Evolutionary conservation across 2,329 filamentous ascomycete species (phyloP), one percentile per base, ranked within the genome.

Genomic region (Graphilbum sp.): DNA sequence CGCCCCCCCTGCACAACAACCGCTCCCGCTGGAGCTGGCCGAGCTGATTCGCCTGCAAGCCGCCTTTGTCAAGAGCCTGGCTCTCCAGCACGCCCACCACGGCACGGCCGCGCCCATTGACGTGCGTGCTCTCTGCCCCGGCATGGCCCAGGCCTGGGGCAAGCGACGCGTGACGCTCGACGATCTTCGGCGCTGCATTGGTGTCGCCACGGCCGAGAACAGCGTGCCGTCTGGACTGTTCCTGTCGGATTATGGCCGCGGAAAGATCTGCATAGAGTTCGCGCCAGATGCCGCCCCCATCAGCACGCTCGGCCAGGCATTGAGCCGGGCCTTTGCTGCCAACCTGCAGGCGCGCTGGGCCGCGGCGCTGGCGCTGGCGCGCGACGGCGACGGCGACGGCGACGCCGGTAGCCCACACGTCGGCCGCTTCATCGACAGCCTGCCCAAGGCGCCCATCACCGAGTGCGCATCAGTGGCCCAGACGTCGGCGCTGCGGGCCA

Each of bases 1-100:
- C n/a, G n/a, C n/a, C n/a, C n/a, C n/a, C n/a, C n/a, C n/a, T n/a
- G 21, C 34, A 16, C 15, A 16, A 11, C 7, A 12, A 11, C 19
- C 11, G 49, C 49, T 7, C 71, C 68, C 11, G 52, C 51, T 16
- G 6, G 70, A 73, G 47, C 57, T 75, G 31, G 53, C 63, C 41
- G 71, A 80, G 35, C 60, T 85, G 15, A 56, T 81, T 36, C 60
- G 68, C 40, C 61, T 87, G 20, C 73, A 85, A 53, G 62, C 63
- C 31, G 66, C 75, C 11, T 80, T 86, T 46, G 62, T 83, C 41
- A 75, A 76, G 49, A 75, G 79, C 0, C 60, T 84, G 19, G 68
- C 71, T 0, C 58, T 86, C 10, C 78, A 85, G 49, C 68, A 74
- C 43, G 76, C 76, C 2, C 79, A 87, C 55, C 73, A 79, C 53